Base-by-base conservation (phyloP, 352 stramenopile species). In the Phytophthora lateralis region DNA sequence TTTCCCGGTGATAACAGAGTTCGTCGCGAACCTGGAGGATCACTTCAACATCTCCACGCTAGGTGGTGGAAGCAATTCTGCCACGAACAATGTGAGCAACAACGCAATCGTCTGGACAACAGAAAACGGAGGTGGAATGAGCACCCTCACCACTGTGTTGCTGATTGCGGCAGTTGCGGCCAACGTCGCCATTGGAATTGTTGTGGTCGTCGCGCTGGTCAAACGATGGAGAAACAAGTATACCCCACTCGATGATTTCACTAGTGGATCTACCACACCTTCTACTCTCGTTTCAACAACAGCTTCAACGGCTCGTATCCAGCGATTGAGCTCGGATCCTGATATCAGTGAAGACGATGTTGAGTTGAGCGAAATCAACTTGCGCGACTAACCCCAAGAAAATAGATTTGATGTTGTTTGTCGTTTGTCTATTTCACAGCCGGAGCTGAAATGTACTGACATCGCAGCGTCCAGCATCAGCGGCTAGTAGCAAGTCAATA, bases 201-300 rank as follows among this genome's bases (percentile, higher is more conserved):
- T 80, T 41, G 49, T 84, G 48, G 63, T 84, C 14, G 60, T 78
- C 3, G 39, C 62, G 1, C 37, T 78, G 34, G 64, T 73, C 47
- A 88, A 85, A 50, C 60, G 76, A 17, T 85, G 75, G 78, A 73
- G 76, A 18, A 85, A 85, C 59, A 66, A 88, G 54, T 88, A 88
- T 42, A 77, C 69, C 21, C 80, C 75, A 12, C 63, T 88, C n/a
- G 73, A 71, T 29, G 63, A 71, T 43, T 8, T 47, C 26, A 37
- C 18, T 24, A 48, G 32, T 34, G 55, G 43, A 8, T 42, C 49
- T 9, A 56, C 60, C 18, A 66, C 55, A 30, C 63, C 52, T 26
- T 50, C 54, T 21, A 55, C 42, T 6, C 57, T 57, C 18, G 41
- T 51, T 44, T 65, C 63, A 17, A 63, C 51, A 6, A 63, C 55